phyloP scores from a whole-genome alignment of 1,139 yeast genomes.

The Tardiomyces digboiensis region DNA sequence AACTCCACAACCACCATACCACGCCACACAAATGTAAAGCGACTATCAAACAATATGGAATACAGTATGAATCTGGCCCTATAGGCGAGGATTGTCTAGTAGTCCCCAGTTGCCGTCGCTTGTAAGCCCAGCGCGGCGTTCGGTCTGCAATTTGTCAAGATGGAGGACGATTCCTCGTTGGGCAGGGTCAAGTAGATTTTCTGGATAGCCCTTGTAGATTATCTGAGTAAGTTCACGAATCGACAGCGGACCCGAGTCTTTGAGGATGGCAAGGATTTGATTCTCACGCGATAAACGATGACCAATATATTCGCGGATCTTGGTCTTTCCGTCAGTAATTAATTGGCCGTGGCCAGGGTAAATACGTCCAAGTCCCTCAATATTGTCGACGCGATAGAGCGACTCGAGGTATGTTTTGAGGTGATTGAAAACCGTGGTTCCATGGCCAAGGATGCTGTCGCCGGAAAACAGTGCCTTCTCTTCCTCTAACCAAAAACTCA shows the following conservation, averaged over 20 bases:
- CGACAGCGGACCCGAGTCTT: slow-evolving; percentile 8
- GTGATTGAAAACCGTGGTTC: slow-evolving; percentile 29
- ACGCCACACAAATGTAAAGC: too few species aligned
- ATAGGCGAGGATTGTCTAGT: background rate
- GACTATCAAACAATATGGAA: too few species aligned
- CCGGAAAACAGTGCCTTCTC: slow-evolving; percentile 29
- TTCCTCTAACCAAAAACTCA: slow-evolving; percentile 26
- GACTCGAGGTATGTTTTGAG: slow-evolving; percentile 24
- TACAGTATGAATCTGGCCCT: too few species aligned
- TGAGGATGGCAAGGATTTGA: slow-evolving; percentile 20
- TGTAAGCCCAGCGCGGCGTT: slow-evolving; percentile 5
- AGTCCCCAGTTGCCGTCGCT: background rate
- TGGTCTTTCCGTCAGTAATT: slow-evolving; percentile 22
- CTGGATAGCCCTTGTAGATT: slow-evolving; percentile 23
- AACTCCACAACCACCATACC: too few species aligned
- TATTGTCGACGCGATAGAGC: slow-evolving; percentile 18
- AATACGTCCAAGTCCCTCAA: slow-evolving; percentile 16
- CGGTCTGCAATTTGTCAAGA: slow-evolving; percentile 22
- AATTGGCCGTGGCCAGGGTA: slow-evolving; percentile 33
- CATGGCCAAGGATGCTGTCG: slow-evolving; percentile 31
- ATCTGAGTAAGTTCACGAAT: slow-evolving; percentile 18
- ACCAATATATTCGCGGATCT: slow-evolving; percentile 23
- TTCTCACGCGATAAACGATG: slow-evolving; percentile 29
- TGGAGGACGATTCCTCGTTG: slow-evolving; percentile 25
- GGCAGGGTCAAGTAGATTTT: slow-evolving; percentile 20